phyloP scores from a whole-genome alignment of 108 stramenopile species.

The Fragilariopsis cylindrus region DNA sequence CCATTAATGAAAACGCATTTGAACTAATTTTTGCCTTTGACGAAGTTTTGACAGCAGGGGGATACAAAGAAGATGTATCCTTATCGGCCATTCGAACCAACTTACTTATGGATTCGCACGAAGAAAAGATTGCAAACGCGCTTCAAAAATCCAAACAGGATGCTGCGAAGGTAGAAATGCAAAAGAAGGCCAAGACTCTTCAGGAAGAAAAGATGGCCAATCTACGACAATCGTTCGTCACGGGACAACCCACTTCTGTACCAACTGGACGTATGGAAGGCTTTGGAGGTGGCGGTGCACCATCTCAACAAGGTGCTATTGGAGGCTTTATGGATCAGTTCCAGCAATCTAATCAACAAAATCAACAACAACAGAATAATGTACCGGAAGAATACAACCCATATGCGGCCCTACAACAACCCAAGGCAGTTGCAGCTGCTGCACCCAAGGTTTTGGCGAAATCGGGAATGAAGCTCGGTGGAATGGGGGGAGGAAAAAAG shows the following conservation, averaged over 20 bases:
- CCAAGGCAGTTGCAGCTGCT: conserved; percentile 32
- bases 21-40: conserved; percentile 99
- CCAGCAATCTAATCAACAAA: conserved; percentile 30
- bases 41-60: conserved; percentile 97
- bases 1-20: conserved; percentile 90
- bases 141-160: conserved; percentile 91
- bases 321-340: conserved; percentile 46
- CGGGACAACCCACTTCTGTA: conserved; percentile 54
- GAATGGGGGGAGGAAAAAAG: conserved; percentile 63
- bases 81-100: conserved; percentile 90
- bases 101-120: conserved; percentile 98
- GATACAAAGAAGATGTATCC: conserved; percentile 94
- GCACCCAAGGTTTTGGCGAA: conserved; percentile 81
- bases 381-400: conserved; percentile 39
- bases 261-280: conserved; percentile 73
- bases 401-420: conserved; percentile 55
- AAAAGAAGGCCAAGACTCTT: conserved; percentile 87
- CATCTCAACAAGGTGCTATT: conserved; percentile 35
- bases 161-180: conserved; percentile 87
- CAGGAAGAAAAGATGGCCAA: conserved; percentile 82
- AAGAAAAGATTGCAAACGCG: conserved; percentile 94
- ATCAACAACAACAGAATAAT: conserved; percentile 8
- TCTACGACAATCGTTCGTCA: conserved; percentile 70
- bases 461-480: conserved; percentile 92
- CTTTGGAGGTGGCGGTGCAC: conserved; percentile 57